A percentile compares a stretch with the other conserved stretches of the same genome.
Conservation (phyloP, 2,329 filamentous ascomycete genomes). For the Plenodomus lindquistii region DNA sequence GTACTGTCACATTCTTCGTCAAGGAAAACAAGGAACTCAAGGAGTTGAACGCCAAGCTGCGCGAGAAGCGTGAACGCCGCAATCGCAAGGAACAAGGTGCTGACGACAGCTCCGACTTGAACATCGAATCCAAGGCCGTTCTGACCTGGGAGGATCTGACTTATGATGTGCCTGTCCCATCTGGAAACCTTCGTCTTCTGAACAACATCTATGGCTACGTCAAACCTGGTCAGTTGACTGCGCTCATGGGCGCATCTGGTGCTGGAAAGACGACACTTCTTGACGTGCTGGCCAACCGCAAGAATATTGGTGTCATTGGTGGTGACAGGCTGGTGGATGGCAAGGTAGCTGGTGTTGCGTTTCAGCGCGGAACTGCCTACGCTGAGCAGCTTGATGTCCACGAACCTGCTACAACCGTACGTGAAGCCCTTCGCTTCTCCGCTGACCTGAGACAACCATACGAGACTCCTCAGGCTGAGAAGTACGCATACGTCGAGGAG, state of each 20-base stretch:
- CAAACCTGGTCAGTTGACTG: constrained; percentile 60
- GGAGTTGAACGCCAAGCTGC: constrained; percentile 66
- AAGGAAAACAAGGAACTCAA: constrained; percentile 70
- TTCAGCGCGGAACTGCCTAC: constrained; percentile 67
- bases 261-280: constrained; percentile 86
- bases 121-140: constrained; percentile 59
- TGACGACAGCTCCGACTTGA: constrained; percentile 51
- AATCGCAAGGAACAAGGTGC: constrained; percentile 48
- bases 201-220: constrained; percentile 61
- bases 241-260: constrained; percentile 54
- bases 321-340: constrained; percentile 68
- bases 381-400: constrained; percentile 69
- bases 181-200: constrained; percentile 57
- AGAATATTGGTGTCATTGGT: constrained; percentile 66
- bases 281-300: constrained; percentile 71
- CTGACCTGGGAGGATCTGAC: constrained; percentile 62
- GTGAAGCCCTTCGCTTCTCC: constrained; percentile 69
- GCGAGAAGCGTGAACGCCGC: constrained; percentile 62
- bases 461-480: constrained; percentile 61
- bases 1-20: constrained; percentile 75
- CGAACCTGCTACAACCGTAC: constrained; percentile 64
- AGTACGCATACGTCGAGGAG: constrained; percentile 68
- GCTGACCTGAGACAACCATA: constrained; percentile 66
- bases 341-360: constrained; percentile 59
- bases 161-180: constrained; percentile 72